Evolutionary conservation across 257 asterid species (phyloP).

Genomic region (Lavandula angustifolia): DNA sequence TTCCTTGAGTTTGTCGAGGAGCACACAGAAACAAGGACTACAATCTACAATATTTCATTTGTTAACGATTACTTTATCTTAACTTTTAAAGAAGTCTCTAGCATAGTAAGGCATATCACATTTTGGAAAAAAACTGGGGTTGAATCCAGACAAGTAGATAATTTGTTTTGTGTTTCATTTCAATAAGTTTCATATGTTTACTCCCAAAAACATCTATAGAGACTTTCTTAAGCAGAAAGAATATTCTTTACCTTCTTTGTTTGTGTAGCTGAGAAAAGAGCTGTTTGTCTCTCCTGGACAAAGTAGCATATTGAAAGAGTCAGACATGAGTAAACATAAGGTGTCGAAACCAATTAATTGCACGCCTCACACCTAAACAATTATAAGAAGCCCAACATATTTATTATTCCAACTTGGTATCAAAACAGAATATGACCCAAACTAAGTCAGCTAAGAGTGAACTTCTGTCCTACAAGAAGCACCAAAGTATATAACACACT

Average conservation of each 20-base stretch:
- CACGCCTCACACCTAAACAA: constrained; percentile 3
- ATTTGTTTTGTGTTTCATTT: neutral
- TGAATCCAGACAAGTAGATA: constrained; percentile 6
- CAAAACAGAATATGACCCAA: constrained; percentile 21
- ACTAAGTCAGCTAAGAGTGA: neutral
- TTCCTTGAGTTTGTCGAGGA: constrained; percentile 19
- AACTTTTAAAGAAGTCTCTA: neutral
- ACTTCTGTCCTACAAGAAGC: neutral
- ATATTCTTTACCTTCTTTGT: constrained; percentile 70
- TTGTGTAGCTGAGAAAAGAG: constrained; percentile 97
- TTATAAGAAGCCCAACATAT: neutral
- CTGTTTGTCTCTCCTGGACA: constrained; percentile 86
- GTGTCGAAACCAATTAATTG: neutral
- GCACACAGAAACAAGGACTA: neutral
- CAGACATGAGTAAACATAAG: constrained; percentile 22
- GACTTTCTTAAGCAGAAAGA: constrained; percentile 11
- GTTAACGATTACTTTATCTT: neutral
- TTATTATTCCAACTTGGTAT: neutral
- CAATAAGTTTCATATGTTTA: constrained; percentile 3
- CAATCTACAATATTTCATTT: constrained; percentile 4
- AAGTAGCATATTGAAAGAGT: constrained; percentile 31
- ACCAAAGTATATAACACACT: neutral
- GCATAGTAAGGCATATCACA: neutral
- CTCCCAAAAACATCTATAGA: neutral
- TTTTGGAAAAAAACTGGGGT: neutral